Evolutionary conservation across 1,284 basidiomycete species (phyloP).

Genomic region (Schizophyllum amplum): DNA sequence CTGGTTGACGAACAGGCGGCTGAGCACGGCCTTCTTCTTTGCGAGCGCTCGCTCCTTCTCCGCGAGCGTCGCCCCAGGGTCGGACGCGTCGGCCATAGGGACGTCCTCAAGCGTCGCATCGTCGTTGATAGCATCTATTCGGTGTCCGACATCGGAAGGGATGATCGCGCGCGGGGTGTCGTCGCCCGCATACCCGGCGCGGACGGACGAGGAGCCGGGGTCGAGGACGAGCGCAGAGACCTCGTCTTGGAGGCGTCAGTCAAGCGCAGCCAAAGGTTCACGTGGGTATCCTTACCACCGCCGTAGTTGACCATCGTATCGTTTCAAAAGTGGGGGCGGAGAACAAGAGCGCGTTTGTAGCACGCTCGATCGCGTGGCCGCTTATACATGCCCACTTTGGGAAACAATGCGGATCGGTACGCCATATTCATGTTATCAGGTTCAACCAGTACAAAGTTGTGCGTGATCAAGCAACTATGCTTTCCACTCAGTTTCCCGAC

Average conservation of each 20-base stretch:
- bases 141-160: slow-evolving; percentile 85
- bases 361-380: neutral
- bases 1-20: slow-evolving; percentile 72
- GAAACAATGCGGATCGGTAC: neutral
- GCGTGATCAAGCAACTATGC: neutral
- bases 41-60: slow-evolving; percentile 38
- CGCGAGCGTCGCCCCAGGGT: slow-evolving; percentile 15
- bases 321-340: slow-evolving; percentile 3
- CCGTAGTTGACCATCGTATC: slow-evolving; percentile 61
- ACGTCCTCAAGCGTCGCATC: slow-evolving; percentile 30
- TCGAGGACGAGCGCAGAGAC: slow-evolving; percentile 95
- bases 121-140: slow-evolving; percentile 30
- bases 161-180: slow-evolving; percentile 92
- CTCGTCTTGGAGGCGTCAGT: slow-evolving; percentile 51
- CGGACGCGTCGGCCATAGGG: slow-evolving; percentile 43
- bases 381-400: neutral
- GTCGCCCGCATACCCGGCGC: slow-evolving; percentile 96
- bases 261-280: neutral
- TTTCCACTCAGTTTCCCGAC: neutral
- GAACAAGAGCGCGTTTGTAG: slow-evolving; percentile 1
- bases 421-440: too few species aligned
- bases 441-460: too few species aligned
- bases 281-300: slow-evolving; percentile 41
- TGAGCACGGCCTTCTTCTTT: neutral
- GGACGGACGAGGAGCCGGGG: slow-evolving; percentile 83